phyloP scores from a whole-genome alignment of 331 rosid genomes.

The Acacia pycnantha region DNA sequence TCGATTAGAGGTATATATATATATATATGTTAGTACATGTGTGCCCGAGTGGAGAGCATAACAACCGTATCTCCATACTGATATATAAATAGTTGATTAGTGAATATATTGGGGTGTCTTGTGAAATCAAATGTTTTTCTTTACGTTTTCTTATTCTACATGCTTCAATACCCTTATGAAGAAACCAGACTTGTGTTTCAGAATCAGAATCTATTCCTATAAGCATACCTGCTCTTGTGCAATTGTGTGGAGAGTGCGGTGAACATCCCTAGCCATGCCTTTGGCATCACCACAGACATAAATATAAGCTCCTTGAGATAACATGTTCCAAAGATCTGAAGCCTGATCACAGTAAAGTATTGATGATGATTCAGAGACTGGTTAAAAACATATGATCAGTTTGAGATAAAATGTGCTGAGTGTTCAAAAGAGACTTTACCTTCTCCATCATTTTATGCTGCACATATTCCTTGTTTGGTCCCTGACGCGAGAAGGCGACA shows the following conservation, averaged over 20 bases:
- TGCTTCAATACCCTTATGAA: not conserved
- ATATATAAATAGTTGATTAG: not conserved
- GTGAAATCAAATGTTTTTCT: not conserved
- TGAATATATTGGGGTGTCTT: not conserved
- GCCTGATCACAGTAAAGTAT: constrained; percentile 58
- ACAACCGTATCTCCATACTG: no score
- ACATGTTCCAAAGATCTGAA: constrained; percentile 76
- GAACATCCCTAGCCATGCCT: constrained; percentile 99
- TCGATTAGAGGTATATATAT: no score
- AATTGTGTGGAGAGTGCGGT: constrained; percentile 84
- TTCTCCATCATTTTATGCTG: constrained; percentile 92
- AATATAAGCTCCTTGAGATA: constrained; percentile 80
- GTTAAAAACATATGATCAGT: no score
- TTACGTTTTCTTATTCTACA: not conserved
- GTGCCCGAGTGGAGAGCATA: no score
- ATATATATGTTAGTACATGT: no score
- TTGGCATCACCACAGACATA: constrained; percentile 99
- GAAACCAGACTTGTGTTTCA: not conserved
- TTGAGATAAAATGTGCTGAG: not conserved
- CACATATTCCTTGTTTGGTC: constrained; percentile 86
- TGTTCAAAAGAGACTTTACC: constrained; percentile 42
- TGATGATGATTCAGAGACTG: constrained; percentile 12
- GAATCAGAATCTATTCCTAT: not conserved
- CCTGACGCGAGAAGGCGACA: constrained; percentile 93
- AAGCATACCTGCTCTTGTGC: constrained; percentile 73